Conservation (phyloP, 164 flowering plant species). For the Sextonia rubra region DNA sequence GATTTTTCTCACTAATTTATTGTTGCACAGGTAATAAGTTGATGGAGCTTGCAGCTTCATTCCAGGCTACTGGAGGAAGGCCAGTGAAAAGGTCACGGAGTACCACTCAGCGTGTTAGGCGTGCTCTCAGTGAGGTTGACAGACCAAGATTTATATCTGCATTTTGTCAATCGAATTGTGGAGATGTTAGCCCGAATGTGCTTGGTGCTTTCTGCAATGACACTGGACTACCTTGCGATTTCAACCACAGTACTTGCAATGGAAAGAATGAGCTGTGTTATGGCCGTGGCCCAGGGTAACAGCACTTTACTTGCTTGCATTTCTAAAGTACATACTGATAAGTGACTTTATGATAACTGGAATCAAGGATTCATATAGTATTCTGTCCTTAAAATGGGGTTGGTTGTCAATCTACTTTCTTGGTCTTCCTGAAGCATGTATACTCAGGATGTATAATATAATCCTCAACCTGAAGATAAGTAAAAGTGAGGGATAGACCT, state of each 20-base stretch:
- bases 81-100: constrained; percentile 57
- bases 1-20: background rate
- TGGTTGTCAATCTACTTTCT: background rate
- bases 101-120: constrained; percentile 70
- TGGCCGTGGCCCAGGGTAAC: constrained; percentile 97
- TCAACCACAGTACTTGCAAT: constrained; percentile 96
- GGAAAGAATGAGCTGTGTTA: constrained; percentile 96
- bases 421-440: too few species aligned
- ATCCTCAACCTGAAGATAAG: too few species aligned
- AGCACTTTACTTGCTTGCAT: background rate
- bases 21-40: constrained; percentile 61
- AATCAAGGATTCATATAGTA: too few species aligned
- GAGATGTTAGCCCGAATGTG: constrained; percentile 99
- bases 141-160: constrained; percentile 86
- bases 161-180: constrained; percentile 95
- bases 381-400: too few species aligned
- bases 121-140: constrained; percentile 51
- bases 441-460: too few species aligned
- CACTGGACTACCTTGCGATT: constrained; percentile 95
- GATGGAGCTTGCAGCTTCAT: constrained; percentile 75
- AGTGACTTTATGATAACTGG: too few species aligned
- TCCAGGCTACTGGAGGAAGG: constrained; percentile 62
- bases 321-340: background rate
- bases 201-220: constrained; percentile 92
- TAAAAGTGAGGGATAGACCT: too few species aligned